Base-by-base conservation (phyloP, 2,329 filamentous ascomycete species). In the Cladophialophora exuberans region DNA sequence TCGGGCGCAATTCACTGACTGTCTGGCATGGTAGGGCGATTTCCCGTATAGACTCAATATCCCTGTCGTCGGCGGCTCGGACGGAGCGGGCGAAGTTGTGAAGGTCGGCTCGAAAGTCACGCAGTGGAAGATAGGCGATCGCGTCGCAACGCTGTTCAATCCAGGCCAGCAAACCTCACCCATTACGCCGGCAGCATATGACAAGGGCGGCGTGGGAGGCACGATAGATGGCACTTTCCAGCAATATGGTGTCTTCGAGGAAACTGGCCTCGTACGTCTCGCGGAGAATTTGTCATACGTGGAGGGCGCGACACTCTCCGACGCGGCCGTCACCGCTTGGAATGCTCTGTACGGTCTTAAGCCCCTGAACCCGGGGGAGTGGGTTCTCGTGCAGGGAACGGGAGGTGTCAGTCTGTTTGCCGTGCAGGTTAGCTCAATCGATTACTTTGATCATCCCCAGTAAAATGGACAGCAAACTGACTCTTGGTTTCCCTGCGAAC, bases 211-310 rank as follows among this genome's bases (percentile, higher is more conserved):
- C 2, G 79, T 90, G 1, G 89, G 89, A 51, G 87, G 87, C 44
- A 76, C 77, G 10, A 49, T 87, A 1, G 82, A 90, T 64, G 89
- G 89, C 56, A 81, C 80, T 0, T 77, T 92, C 22, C 81, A 86
- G 38, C 77, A 87, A 62, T 84, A 87, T 61, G 87, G 75, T 54
- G 79, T 83, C 6, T 90, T 88, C 67, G 77, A 82, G 59, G 84
- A 90, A 73, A 79, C 70, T 17, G 88, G 87, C 1, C 76, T 92
- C 3, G 85, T 90, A 10, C 74, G 72, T 44, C 76, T 81, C 52
- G 88, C 89, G 1, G 67, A 66, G 17, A 80, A 80, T 62, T 74
- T 87, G 26, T 75, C 67, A 60, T 70, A 75, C 47, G 52, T 75
- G 31, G 83, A 87, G 68, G 77, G 79, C 1, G 75, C 79, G 13